A percentile compares a stretch with the other conserved stretches of the same genome.
These are phyloP conservation scores for Talaromyces piceae DNA, from an alignment of 2,329 filamentous ascomycete genomes.

Conservation along the genomic window DNA sequence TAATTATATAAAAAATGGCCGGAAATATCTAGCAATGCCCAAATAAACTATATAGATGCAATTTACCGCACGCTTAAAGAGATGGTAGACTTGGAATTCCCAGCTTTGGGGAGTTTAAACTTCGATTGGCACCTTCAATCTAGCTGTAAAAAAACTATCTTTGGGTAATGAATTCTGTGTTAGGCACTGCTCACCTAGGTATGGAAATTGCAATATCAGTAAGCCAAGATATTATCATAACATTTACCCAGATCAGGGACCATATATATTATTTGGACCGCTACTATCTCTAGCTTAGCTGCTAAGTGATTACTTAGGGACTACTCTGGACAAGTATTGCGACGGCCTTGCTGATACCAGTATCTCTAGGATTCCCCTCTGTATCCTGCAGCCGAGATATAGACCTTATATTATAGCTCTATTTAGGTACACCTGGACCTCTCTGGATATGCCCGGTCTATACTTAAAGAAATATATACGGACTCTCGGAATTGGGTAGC, in stretches of 20 bases:
- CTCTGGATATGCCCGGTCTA: constrained; percentile 20
- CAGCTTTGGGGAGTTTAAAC: constrained; percentile 24
- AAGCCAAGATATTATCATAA: constrained; percentile 26
- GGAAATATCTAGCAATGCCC: constrained; percentile 22
- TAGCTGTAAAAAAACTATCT: constrained; percentile 11
- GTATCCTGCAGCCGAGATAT: constrained; percentile 13
- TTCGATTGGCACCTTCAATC: constrained; percentile 8
- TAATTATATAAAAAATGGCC: constrained; percentile 26
- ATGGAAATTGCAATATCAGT: constrained; percentile 14
- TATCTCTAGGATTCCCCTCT: constrained; percentile 28
- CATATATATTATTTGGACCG: constrained; percentile 25
- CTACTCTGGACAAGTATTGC: constrained; percentile 24
- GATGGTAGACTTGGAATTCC: constrained; percentile 19
- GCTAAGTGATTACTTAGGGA: constrained; percentile 24
- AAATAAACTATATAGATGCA: constrained; percentile 15
- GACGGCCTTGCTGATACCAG: constrained; percentile 34
- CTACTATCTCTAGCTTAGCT: neutral
- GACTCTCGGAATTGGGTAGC: constrained; percentile 21
- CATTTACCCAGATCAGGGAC: constrained; percentile 28
- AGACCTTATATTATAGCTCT: constrained; percentile 29
- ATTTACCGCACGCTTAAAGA: constrained; percentile 16
- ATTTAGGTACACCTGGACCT: constrained; percentile 27
- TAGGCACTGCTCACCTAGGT: constrained; percentile 26
- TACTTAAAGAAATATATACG: constrained; percentile 24
- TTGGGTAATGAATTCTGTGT: constrained; percentile 26